A percentile compares a stretch with the other conserved stretches of the same genome.
These are phyloP conservation scores for Ceratocystis smalleyi DNA, from an alignment of 2,329 filamentous ascomycete species.

Conservation along the genomic window DNA sequence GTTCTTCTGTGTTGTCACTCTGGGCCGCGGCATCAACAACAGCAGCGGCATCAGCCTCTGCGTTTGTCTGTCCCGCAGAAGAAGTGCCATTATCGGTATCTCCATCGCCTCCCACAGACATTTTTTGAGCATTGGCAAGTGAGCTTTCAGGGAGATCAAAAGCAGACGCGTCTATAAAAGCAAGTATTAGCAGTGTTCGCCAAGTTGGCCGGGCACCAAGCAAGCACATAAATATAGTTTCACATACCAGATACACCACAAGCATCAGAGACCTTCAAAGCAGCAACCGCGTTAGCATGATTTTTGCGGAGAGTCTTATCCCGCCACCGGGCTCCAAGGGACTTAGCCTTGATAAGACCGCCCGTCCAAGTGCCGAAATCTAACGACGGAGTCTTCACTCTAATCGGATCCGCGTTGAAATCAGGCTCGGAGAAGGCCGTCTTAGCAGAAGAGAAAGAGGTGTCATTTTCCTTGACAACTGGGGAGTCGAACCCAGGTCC, in stretches of 20 bases:
- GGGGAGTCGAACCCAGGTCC: conserved; percentile 6
- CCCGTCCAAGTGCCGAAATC: conserved; percentile 3
- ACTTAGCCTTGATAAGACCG: background rate
- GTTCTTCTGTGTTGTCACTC: background rate
- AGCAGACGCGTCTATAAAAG: background rate
- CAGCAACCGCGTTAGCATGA: background rate
- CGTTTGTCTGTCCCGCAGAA: background rate
- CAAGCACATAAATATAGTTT: background rate
- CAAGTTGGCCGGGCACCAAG: background rate
- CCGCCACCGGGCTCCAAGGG: background rate
- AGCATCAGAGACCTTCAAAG: background rate
- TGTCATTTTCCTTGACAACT: background rate
- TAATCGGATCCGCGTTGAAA: conserved; percentile 4
- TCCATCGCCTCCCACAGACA: background rate
- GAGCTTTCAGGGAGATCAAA: background rate
- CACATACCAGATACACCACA: background rate
- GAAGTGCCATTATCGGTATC: background rate
- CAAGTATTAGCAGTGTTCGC: background rate
- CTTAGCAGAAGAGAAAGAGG: background rate
- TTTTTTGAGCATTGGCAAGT: background rate
- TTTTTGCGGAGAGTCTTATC: background rate
- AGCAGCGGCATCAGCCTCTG: background rate
- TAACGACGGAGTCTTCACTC: conserved; percentile 8
- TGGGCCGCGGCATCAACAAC: background rate
- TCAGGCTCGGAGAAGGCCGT: background rate